Base-by-base conservation (phyloP, 345 rosid genomes). In the Syzygium jambos region DNA sequence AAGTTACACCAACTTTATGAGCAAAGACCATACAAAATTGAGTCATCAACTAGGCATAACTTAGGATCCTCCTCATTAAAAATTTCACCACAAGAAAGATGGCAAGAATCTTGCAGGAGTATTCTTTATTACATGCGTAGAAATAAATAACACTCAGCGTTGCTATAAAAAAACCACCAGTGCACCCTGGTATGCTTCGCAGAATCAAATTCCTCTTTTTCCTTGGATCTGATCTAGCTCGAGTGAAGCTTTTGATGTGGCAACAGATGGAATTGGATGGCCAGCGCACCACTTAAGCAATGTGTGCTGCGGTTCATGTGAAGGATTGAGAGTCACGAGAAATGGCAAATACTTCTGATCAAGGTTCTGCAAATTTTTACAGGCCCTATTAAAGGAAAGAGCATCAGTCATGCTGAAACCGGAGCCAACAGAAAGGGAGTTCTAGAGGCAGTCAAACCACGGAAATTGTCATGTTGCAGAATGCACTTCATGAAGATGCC, bases 191-290 rank as follows among this genome's bases (percentile, higher is more conserved):
- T 95, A 97, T 57, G 98, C 99, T 89, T 98, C 98, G 84, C 97
- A 96, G 89, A 93, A 97, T 98, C 99, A 97, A 85, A 96, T 55
- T 87, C 95, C 94, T 87, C 97, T 95, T 88, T 89, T 97, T n/a
- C 98, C 99, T 84, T 95, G 99, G 91, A 97, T 95, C 89, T 51
- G 88, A 68, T 92, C 90, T 84, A 96, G 93, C 92, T 95, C 97
- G 22, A 91, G 93, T 9, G 96, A 92, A 87, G 99, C 99, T 90
- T 91, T 95, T 84, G 93, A 90, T 80, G 98, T 98, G 51, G 97
- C 94, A 86, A 97, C 96, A 59, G 96, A 97, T 63, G 98, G 99
- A 41, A 95, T 94, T 11, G 98, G 98, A 88, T 95, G 98, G 59
- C 98, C 93, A 25, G 98, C 95, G 86, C 91, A 86, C 98, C 98